phyloP scores from a whole-genome alignment of 345 rosid species.

The Hibiscus trionum region DNA sequence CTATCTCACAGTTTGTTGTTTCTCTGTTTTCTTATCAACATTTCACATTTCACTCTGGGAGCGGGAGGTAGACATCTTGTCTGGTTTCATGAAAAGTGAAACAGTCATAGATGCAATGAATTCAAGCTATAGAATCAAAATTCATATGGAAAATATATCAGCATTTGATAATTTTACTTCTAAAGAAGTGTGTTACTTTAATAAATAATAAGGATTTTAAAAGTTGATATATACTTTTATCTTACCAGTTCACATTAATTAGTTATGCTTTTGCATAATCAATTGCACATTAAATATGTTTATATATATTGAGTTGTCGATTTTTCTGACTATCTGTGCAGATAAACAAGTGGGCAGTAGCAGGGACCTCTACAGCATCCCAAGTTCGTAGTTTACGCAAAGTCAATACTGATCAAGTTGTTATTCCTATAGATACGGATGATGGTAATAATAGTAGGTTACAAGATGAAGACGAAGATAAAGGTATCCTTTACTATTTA shows the following conservation, averaged over 20 bases:
- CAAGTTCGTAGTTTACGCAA: conserved; percentile 88
- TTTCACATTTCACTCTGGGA: background rate
- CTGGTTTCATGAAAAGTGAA: background rate
- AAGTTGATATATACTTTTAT: background rate
- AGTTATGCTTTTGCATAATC: background rate
- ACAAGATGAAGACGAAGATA: conserved; percentile 89
- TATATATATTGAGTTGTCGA: background rate
- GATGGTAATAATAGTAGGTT: conserved; percentile 34
- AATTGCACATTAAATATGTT: background rate
- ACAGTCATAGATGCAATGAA: background rate
- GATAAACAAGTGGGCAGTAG: conserved; percentile 63
- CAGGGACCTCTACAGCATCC: conserved; percentile 52
- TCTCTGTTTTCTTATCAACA: background rate
- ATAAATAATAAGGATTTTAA: background rate
- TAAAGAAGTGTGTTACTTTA: background rate
- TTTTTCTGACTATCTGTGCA: conserved; percentile 23
- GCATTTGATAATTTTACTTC: background rate
- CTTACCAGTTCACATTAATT: background rate
- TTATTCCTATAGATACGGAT: conserved; percentile 66
- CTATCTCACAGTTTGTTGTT: background rate
- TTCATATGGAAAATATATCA: background rate
- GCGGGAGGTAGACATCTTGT: background rate
- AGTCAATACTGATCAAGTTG: conserved; percentile 82
- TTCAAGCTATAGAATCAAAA: background rate
- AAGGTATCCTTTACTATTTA: conserved; percentile 38